Percentiles rank a stretch among this genome's conserved stretches.
These are phyloP conservation scores for Mycosphaerella sp. DNA, from an alignment of 2,329 filamentous ascomycete species.

Conservation along the genomic window DNA sequence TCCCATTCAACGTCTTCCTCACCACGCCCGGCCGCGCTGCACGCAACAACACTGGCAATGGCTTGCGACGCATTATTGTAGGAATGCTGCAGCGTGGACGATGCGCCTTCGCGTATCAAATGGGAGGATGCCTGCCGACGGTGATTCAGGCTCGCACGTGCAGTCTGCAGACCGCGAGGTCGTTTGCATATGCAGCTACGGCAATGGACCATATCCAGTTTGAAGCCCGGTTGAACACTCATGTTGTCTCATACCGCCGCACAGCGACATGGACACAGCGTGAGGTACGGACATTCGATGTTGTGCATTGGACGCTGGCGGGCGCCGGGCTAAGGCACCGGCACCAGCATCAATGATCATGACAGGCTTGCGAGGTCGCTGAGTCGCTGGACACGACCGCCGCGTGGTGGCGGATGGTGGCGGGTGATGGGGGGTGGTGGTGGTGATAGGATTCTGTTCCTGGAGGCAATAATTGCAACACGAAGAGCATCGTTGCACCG, in stretches of 20 bases:
- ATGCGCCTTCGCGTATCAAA: not conserved
- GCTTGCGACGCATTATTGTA: not conserved
- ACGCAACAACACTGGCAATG: not conserved
- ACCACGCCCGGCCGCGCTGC: not conserved
- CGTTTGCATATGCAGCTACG: not conserved
- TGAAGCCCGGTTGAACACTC: not conserved
- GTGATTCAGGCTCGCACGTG: not conserved
- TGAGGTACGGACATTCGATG: not conserved
- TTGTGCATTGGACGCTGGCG: not conserved
- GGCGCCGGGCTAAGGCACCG: not conserved
- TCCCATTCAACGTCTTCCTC: not conserved
- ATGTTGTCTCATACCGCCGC: not conserved
- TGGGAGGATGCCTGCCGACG: not conserved
- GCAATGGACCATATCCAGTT: not conserved
- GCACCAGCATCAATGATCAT: not conserved
- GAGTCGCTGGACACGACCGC: not conserved
- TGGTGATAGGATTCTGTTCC: constrained; percentile 4
- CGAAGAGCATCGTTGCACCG: too few species aligned
- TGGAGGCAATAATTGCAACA: not conserved
- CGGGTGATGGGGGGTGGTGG: not conserved
- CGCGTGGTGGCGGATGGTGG: not conserved
- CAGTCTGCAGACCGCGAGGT: not conserved
- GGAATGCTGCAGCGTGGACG: not conserved
- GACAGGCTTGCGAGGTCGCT: not conserved
- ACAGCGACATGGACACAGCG: not conserved